Base-by-base conservation (phyloP, 2,329 filamentous ascomycete genomes). In the Torrubiella hemipterigena region DNA sequence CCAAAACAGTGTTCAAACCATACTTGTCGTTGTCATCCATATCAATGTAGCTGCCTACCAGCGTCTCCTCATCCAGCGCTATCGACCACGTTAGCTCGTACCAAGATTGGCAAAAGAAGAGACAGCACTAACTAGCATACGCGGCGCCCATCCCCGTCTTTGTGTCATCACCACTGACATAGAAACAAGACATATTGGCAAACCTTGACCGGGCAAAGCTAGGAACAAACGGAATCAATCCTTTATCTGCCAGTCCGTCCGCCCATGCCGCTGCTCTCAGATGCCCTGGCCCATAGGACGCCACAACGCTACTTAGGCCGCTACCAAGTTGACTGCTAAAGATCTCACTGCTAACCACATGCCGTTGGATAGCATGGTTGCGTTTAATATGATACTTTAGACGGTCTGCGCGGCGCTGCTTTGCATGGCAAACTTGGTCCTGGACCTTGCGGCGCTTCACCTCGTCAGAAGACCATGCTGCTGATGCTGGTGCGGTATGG, bases 371-470 rank as follows among this genome's bases (percentile, higher is more conserved):
- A 5, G 31, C 13, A 6, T 12, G 38, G 10, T 58, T 50, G 4
- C 61, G 58, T 36, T 42, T 53, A 28, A 67, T 51, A 13, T 61
- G 58, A 12, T 46, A 41, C 37, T 46, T 52, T n/a, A 54, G 41
- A 7, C 55, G 38, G 10, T 49, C 32, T n/a, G 43, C 42, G 24
- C 53, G 47, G 5, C 41, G 42, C 11, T 43, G 38, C 0, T 43
- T 45, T 9, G 42, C 47, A 26, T 43, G 32, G 2, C 45, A 45
- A 5, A 50, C 48, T 15, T 50, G 50, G 21, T 67, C 57, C 19
- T 67, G 57, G 4, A 58, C 38, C 37, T 64, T 64, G 31, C 70
- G 70, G 40, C 61, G 62, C 51, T 72, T 77, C 34, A 79, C 68
- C 6, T 64, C 63, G 27, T 69, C 59, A n/a, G 61, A 54, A 7